phyloP scores from a whole-genome alignment of 2,329 filamentous ascomycete species.

The Lachnellula occidentalis region DNA sequence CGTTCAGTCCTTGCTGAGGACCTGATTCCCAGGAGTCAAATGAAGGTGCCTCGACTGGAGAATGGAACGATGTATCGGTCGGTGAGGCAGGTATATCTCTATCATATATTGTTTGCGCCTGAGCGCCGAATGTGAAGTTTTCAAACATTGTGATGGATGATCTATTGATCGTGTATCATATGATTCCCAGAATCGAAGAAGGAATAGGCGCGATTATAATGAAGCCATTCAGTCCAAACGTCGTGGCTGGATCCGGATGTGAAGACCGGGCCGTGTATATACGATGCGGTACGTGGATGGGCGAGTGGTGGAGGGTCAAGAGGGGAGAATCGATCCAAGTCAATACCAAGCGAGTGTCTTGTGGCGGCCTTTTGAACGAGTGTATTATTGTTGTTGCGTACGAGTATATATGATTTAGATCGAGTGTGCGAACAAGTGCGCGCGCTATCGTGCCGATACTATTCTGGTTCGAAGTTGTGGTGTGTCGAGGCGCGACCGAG shows the following conservation, averaged over 20 bases:
- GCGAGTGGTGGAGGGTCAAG: not conserved
- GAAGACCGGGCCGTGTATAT: not conserved
- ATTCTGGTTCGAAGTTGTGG: not conserved
- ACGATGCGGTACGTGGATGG: not conserved
- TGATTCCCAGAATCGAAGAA: not conserved
- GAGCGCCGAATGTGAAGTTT: slow-evolving; percentile 24
- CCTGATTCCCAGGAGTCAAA: not conserved
- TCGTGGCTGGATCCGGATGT: slow-evolving; percentile 3
- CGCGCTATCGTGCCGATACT: not conserved
- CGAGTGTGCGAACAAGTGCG: not conserved
- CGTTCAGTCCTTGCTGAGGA: slow-evolving; percentile 1
- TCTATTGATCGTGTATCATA: not conserved
- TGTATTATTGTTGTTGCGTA: not conserved
- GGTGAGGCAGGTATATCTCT: slow-evolving; percentile 18
- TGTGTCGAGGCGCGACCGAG: not conserved
- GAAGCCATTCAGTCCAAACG: slow-evolving; percentile 5
- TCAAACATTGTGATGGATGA: slow-evolving; percentile 22
- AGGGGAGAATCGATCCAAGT: not conserved
- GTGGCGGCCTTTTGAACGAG: not conserved
- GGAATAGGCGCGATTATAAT: not conserved
- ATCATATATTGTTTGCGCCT: slow-evolving; percentile 10
- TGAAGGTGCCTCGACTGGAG: slow-evolving; percentile 3
- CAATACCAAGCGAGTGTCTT: not conserved
- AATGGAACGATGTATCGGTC: slow-evolving; percentile 21
- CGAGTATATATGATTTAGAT: not conserved